Percentiles rank a stretch among this genome's conserved stretches.
Conservation (phyloP, 257 asterid species). For the Lavandula angustifolia region DNA sequence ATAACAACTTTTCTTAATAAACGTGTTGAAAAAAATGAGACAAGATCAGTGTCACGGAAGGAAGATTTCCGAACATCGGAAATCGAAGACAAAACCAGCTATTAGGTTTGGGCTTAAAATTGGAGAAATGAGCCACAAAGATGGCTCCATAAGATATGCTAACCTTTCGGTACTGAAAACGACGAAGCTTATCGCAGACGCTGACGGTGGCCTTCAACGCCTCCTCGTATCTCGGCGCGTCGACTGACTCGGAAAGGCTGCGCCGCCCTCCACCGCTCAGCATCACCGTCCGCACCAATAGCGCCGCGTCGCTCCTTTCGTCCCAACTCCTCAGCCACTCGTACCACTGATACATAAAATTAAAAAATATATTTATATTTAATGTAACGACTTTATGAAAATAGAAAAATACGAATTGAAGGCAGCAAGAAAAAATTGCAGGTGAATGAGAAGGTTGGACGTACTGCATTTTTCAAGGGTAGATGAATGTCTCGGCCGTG, state of each 20-base stretch:
- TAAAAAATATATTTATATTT: no score
- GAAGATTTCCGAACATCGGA: no score
- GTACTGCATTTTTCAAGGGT: constrained; percentile 52
- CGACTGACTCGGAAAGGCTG: constrained; percentile 28
- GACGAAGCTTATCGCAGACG: constrained; percentile 47
- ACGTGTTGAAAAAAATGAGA: no score
- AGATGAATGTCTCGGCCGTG: constrained; percentile 62
- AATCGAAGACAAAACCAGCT: neutral
- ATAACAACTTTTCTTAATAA: no score
- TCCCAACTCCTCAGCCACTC: constrained; percentile 57
- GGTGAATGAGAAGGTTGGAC: constrained; percentile 2
- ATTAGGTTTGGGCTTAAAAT: neutral
- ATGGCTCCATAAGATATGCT: neutral
- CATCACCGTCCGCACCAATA: constrained; percentile 51
- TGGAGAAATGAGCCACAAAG: neutral
- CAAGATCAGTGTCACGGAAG: no score
- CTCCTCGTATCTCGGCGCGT: constrained; percentile 50
- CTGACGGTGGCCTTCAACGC: constrained; percentile 41
- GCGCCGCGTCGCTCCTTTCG: constrained; percentile 45
- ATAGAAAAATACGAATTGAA: no score
- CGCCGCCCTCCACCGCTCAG: constrained; percentile 32
- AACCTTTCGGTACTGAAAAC: constrained; percentile 48
- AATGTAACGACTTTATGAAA: no score
- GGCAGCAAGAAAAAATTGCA: no score
- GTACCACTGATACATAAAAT: no score